Base-by-base conservation (phyloP, 2,329 filamentous ascomycete genomes). In the Colletotrichum liaoningense region DNA sequence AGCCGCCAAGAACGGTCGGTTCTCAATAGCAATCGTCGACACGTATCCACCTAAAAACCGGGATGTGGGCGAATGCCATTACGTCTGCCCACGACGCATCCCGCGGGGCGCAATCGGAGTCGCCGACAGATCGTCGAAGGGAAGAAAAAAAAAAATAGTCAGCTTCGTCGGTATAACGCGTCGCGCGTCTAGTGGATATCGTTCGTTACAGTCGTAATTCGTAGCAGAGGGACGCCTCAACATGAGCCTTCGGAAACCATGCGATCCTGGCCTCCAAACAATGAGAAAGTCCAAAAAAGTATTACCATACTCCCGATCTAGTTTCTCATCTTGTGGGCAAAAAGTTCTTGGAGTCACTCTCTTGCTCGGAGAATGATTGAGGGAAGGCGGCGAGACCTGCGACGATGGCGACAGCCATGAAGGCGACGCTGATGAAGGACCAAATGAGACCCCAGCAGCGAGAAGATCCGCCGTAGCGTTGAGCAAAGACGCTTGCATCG, bases 371-470 rank as follows among this genome's bases (percentile, higher is more conserved):
- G 77, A 91, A 92, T 1, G 90, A 91, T 81, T 95, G 87, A 0
- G 91, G 92, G 78, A 95, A 95, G 8, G 93, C 93, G 1, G 93
- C 93, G 55, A 96, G 88, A 1, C 92, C 93, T 5, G 92, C 93
- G n/a, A 95, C 82, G 75, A 96, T 95, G 2, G 91, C 93, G 16
- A 86, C 86, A 6, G 91, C 88, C 92, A 95, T 94, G 80, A 96
- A 91, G 0, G 88, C 75, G 28, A 95, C 79, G 0, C 92, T 93
- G 66, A 96, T 88, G 64, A 95, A 84, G 63, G 90, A 92, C 94
- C 93, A 96, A 66, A 95, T 89, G 16, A 95, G 86, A 9, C 93
- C 93, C 93, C 94, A 95, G 86, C 93, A 95, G 79, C 93, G 92
- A 1, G 93, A 94, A 0, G 93, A 95, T 46, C 93, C 93, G 12